Percentiles rank a stretch among this genome's conserved stretches.
Evolutionary conservation across 345 rosid genomes (phyloP).

Genomic region (Excoecaria cochinchinensis): DNA sequence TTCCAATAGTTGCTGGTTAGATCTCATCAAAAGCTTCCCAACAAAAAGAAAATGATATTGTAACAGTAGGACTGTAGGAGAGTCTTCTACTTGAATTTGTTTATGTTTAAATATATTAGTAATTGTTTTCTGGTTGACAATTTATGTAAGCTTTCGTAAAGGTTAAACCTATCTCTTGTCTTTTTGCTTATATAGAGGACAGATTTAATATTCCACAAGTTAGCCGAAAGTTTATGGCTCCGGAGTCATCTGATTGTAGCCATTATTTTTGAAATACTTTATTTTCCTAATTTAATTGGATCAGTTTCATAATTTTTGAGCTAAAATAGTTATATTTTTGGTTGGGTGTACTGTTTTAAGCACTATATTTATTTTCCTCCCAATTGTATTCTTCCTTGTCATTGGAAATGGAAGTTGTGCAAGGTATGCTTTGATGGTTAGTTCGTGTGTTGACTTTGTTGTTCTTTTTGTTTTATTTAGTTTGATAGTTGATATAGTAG

Average conservation of each 20-base stretch:
- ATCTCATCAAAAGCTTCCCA: conserved; percentile 30
- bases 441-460: neutral
- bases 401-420: neutral
- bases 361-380: neutral
- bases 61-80: neutral
- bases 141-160: conserved; percentile 44
- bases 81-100: conserved; percentile 2
- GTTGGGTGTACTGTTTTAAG: neutral
- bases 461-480: neutral
- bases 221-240: conserved; percentile 21
- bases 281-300: neutral
- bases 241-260: conserved; percentile 21
- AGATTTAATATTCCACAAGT: conserved; percentile 36
- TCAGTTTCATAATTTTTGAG: neutral
- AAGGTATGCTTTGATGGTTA: neutral
- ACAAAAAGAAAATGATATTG: conserved; percentile 22
- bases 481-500: conserved; percentile 15
- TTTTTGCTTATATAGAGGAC: conserved; percentile 33
- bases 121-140: conserved; percentile 41
- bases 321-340: neutral
- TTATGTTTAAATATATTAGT: conserved; percentile 16
- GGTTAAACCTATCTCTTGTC: conserved; percentile 45
- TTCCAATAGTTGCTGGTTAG: conserved; percentile 26
- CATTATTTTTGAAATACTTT: neutral
- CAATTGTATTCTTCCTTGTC: neutral